Base-by-base conservation (phyloP, 306 rosid species). In the Hylodesmum podocarpum region DNA sequence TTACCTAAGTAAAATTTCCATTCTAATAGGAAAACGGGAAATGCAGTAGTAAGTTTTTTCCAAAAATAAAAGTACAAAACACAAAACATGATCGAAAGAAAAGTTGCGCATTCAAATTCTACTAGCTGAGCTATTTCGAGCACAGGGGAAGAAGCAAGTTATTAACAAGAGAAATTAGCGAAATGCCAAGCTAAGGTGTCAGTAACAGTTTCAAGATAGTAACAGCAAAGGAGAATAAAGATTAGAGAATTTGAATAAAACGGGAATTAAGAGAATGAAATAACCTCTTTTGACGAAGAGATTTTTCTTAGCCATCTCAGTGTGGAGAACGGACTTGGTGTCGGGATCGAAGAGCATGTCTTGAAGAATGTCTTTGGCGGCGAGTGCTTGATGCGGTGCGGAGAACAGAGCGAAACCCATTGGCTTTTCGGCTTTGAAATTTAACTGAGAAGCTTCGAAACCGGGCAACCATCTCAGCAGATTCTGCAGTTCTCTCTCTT, bases 281-380 rank as follows among this genome's bases (percentile, higher is more conserved):
- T 1, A 54, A 81, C 85, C 85, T 89, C 99, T 79, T 77, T 96
- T 96, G 21, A 96, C 89, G 57, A 93, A 96, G 1, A 96, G 97
- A 80, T 96, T 96, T 72, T 96, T 96, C 96, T 96, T 96, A 10
- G 99, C 99, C 99, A 92, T 93, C 88, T 96, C 99, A 0, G 97
- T 96, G 80, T 96, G 99, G 84, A 96, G 85, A 19, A 96, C 93
- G 0, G 98, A 90, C 81, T 96, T 92, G 4, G 96, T 62, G 22
- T 92, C 98, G 5, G 86, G 76, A 89, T 96, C 99, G 41, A 96
- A 96, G 68, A 93, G 90, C 99, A 92, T 86, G 18, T 91, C 94
- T 89, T 96, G 99, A 18, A 96, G 94, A 64, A 91, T 87, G 8
- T 96, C 96, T 82, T 89, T 96, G 11, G 98, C 99, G 3, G 92